phyloP scores from a whole-genome alignment of 2,329 filamentous ascomycete species.

The Pyricularia sp. region DNA sequence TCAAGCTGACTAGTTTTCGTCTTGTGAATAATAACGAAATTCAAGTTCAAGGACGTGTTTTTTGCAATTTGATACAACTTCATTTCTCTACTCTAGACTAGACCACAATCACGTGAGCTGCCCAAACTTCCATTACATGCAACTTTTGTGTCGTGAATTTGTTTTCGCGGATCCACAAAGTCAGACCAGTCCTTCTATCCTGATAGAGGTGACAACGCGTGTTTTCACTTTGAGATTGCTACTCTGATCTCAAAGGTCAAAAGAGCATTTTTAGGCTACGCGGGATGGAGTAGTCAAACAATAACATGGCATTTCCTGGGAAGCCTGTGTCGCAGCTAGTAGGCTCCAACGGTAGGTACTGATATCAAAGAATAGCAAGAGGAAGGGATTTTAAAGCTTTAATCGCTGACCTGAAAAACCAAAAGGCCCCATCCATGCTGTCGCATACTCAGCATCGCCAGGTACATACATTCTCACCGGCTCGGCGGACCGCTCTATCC shows the following conservation, averaged over 20 bases:
- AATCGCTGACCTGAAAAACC: neutral
- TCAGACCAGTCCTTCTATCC: neutral
- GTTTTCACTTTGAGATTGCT: neutral
- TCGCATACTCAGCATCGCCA: conserved; percentile 62
- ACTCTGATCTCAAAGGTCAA: neutral
- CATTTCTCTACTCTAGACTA: too few species aligned
- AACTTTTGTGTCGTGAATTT: neutral
- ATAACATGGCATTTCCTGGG: conserved; percentile 35
- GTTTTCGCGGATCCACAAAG: neutral
- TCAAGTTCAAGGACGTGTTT: too few species aligned
- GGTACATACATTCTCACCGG: conserved; percentile 78
- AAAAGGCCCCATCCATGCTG: conserved; percentile 60
- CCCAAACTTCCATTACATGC: too few species aligned
- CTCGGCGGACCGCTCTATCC: conserved; percentile 73
- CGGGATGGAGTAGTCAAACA: neutral
- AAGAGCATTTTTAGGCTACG: neutral
- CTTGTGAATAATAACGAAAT: too few species aligned
- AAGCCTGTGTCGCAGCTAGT: conserved; percentile 44
- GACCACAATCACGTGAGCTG: neutral
- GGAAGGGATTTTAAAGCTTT: neutral
- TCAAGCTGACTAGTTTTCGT: too few species aligned
- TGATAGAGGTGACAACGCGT: neutral
- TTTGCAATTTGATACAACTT: neutral
- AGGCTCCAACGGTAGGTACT: conserved; percentile 45
- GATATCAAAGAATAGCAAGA: too few species aligned